Conservation (phyloP, 208 protist genomes). For the Willaertia magna region DNA sequence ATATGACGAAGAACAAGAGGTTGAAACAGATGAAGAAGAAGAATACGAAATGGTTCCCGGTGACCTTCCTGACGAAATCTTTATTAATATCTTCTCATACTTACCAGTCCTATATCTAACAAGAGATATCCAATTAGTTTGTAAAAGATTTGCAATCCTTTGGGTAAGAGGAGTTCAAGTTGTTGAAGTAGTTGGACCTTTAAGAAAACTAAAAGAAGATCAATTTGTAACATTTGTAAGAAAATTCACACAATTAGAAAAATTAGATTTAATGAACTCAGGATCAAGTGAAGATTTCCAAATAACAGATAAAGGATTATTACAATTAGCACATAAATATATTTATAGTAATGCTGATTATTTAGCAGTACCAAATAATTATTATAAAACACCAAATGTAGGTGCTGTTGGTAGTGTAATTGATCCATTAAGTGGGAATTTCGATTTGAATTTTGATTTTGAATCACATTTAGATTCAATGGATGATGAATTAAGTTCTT, state of each 20-base stretch:
- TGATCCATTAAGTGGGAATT: not conserved
- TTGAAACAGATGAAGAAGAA: too few species aligned
- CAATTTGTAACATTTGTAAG: not conserved
- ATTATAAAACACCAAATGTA: too few species aligned
- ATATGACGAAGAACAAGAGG: too few species aligned
- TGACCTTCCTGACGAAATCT: not conserved
- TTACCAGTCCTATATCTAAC: not conserved
- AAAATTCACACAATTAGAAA: not conserved
- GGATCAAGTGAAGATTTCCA: slow-evolving; percentile 7
- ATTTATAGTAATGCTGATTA: slow-evolving; percentile 8
- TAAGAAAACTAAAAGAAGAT: not conserved
- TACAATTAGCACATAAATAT: slow-evolving; percentile 1
- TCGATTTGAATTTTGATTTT: slow-evolving; percentile 3
- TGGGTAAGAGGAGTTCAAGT: not conserved
- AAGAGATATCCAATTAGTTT: not conserved
- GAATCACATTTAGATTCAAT: slow-evolving; percentile 5
- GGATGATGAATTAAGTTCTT: not conserved
- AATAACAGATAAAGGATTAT: slow-evolving; percentile 6
- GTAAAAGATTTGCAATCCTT: not conserved
- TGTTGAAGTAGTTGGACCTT: not conserved
- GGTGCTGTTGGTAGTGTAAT: not conserved
- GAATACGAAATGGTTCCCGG: not conserved
- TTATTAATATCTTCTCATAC: not conserved
- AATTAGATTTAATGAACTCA: not conserved
- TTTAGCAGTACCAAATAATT: not conserved